A percentile compares a stretch with the other conserved stretches of the same genome.
Evolutionary conservation across 2,329 filamentous ascomycete genomes (phyloP).

Genomic region (Keithomyces neogunnii): DNA sequence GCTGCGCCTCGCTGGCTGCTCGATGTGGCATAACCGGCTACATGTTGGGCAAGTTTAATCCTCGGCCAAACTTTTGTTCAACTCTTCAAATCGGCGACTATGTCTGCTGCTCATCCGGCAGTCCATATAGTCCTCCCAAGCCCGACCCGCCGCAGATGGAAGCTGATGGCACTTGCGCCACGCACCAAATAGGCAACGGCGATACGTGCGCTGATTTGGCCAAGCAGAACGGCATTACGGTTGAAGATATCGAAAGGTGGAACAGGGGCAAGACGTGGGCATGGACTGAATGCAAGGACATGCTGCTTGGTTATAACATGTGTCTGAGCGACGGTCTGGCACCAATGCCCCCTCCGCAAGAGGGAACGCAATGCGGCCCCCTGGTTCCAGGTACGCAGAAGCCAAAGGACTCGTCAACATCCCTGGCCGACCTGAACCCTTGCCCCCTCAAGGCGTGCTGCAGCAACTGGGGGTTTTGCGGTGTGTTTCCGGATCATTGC

Average conservation of each 20-base stretch:
- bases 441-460: conserved; percentile 15
- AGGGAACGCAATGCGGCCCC: conserved; percentile 15
- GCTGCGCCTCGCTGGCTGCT: conserved; percentile 26
- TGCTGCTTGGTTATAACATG: conserved; percentile 9
- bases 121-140: conserved; percentile 8
- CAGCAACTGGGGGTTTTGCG: conserved; percentile 6
- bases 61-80: conserved; percentile 9
- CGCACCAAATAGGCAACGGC: conserved; percentile 20
- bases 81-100: conserved; percentile 17
- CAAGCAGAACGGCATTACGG: conserved; percentile 10
- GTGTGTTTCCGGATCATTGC: conserved; percentile 3
- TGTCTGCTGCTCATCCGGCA: conserved; percentile 29
- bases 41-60: conserved; percentile 32
- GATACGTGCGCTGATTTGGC: conserved; percentile 26
- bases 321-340: conserved; percentile 15
- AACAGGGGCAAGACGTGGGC: conserved; percentile 21
- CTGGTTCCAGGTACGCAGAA: conserved; percentile 13
- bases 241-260: conserved; percentile 10
- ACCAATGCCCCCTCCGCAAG: conserved; percentile 13
- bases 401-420: not conserved
- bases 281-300: conserved; percentile 13
- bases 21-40: conserved; percentile 28
- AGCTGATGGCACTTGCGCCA: conserved; percentile 25
- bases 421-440: conserved; percentile 4
- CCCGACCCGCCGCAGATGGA: conserved; percentile 25